These are phyloP conservation scores for Paxillus rubicundulus DNA, from an alignment of 768 basidiomycete genomes.

Conservation along the genomic window DNA sequence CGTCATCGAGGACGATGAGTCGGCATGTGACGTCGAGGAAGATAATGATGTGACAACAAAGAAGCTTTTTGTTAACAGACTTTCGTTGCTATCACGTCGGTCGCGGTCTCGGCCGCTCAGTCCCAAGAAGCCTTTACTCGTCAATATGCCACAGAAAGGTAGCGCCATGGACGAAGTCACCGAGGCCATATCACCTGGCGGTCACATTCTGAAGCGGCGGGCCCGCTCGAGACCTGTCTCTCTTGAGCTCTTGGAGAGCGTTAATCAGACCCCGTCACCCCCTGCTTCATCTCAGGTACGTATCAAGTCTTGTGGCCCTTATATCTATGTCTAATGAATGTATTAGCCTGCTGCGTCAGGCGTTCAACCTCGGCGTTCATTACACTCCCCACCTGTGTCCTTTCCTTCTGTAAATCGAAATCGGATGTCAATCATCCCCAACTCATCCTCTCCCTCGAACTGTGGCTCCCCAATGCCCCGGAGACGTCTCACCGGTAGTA, in stretches of 20 bases:
- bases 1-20: slow-evolving; percentile 43
- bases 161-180: slow-evolving; percentile 56
- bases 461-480: slow-evolving; percentile 53
- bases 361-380: slow-evolving; percentile 8
- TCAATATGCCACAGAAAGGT: slow-evolving; percentile 36
- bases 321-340: background rate
- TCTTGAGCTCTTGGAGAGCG: slow-evolving; percentile 56
- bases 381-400: slow-evolving; percentile 18
- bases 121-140: slow-evolving; percentile 24
- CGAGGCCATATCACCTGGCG: slow-evolving; percentile 72
- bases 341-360: slow-evolving; percentile 17
- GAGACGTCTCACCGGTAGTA: slow-evolving; percentile 47
- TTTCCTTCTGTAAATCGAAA: slow-evolving; percentile 41
- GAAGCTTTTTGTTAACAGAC: slow-evolving; percentile 32
- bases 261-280: slow-evolving; percentile 44
- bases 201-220: slow-evolving; percentile 71
- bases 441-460: slow-evolving; percentile 45
- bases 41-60: slow-evolving; percentile 33
- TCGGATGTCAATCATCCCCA: slow-evolving; percentile 37
- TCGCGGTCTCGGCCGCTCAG: slow-evolving; percentile 30
- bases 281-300: slow-evolving; percentile 30
- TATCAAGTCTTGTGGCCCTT: background rate
- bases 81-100: slow-evolving; percentile 22
- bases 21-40: slow-evolving; percentile 49
- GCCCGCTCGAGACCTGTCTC: slow-evolving; percentile 74